Evolutionary conservation across 2,329 filamentous ascomycete species (phyloP).

Genomic region (Verticillium nonalfalfae): DNA sequence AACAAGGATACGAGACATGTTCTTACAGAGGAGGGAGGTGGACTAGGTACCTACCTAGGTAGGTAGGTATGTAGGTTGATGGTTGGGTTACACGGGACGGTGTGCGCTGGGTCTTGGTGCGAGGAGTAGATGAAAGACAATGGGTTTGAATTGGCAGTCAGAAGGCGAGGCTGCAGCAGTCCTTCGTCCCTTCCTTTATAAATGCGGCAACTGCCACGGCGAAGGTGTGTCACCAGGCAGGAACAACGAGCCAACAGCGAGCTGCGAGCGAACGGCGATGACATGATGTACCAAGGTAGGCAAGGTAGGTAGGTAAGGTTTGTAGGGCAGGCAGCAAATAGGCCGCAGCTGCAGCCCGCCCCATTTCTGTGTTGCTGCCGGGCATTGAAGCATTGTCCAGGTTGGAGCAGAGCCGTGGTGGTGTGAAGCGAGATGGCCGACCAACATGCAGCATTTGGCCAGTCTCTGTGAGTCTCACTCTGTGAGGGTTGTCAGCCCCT

Average conservation of each 20-base stretch:
- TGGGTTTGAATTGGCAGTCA: no score
- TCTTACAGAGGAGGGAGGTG: no score
- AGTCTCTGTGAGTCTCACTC: background rate
- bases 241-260: background rate
- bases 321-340: background rate
- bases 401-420: background rate
- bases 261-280: background rate
- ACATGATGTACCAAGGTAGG: no score
- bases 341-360: background rate
- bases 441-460: background rate
- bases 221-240: background rate
- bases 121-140: no score
- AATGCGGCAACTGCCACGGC: no score
- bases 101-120: no score
- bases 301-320: no score
- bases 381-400: background rate
- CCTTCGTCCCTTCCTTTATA: background rate
- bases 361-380: background rate
- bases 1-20: no score
- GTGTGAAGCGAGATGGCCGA: background rate
- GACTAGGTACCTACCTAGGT: no score
- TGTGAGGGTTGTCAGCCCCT: background rate
- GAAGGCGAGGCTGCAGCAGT: background rate
- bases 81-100: no score
- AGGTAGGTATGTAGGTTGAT: no score